Percentiles rank a stretch among this genome's conserved stretches.
These are phyloP conservation scores for Crithidia bombi DNA, from an alignment of 208 protist species.

Conservation along the genomic window DNA sequence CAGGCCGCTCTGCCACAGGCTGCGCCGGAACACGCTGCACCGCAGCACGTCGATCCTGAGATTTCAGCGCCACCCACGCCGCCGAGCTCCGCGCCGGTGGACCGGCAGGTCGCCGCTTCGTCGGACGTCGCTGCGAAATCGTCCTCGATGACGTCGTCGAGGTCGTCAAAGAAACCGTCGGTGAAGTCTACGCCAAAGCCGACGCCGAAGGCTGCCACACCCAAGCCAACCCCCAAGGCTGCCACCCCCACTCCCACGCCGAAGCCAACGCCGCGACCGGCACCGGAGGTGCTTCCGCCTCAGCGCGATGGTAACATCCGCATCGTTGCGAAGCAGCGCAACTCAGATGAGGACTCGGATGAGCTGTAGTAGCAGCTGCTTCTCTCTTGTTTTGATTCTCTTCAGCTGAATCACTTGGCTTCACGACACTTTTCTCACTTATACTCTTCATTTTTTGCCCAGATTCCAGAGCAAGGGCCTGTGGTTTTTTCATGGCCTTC, in stretches of 20 bases:
- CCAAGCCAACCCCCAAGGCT: constrained; percentile 16
- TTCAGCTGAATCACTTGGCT: constrained; percentile 6
- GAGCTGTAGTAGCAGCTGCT: constrained; percentile 14
- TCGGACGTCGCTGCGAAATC: background rate
- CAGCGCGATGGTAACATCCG: constrained; percentile 26
- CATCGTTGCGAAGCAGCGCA: constrained; percentile 21
- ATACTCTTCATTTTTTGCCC: no score
- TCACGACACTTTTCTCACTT: background rate
- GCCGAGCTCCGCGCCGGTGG: background rate
- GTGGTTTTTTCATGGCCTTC: background rate
- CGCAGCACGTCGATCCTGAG: constrained; percentile 25
- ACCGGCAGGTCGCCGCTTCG: background rate
- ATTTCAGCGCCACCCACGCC: constrained; percentile 6
- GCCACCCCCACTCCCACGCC: constrained; percentile 1
- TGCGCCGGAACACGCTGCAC: constrained; percentile 10
- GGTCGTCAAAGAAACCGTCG: constrained; percentile 21
- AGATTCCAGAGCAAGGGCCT: no score
- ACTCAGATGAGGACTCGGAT: constrained; percentile 30
- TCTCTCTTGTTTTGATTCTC: constrained; percentile 6
- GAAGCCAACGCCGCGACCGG: constrained; percentile 1
- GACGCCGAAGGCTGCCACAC: constrained; percentile 12
- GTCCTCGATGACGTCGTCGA: constrained; percentile 8
- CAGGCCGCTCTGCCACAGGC: constrained; percentile 8
- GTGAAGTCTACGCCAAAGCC: constrained; percentile 21
- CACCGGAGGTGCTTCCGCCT: constrained; percentile 8